Conservation (phyloP, 345 rosid species). For the Moricandia moricandioides region DNA sequence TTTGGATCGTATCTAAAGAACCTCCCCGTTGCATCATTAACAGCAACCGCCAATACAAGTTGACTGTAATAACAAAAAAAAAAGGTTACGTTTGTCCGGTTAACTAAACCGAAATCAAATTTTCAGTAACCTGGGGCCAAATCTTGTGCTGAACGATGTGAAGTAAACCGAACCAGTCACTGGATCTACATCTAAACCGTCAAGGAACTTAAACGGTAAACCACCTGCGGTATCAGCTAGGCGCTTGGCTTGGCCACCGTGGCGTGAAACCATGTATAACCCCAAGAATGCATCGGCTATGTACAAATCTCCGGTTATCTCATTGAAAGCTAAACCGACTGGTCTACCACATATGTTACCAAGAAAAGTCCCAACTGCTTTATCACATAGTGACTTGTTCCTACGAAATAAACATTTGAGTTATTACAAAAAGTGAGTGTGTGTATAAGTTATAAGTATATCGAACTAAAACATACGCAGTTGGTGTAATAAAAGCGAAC, state of each 20-base stretch:
- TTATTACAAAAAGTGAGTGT: background rate
- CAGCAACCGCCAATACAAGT: slow-evolving; percentile 33
- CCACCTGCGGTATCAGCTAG: slow-evolving; percentile 32
- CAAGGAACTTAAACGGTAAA: slow-evolving; percentile 32
- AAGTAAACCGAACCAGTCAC: slow-evolving; percentile 38
- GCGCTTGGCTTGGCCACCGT: slow-evolving; percentile 40
- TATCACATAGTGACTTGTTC: slow-evolving; percentile 29
- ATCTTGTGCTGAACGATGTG: slow-evolving; percentile 40
- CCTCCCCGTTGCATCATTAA: slow-evolving; percentile 29
- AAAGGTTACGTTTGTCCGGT: background rate
- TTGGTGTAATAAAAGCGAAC: slow-evolving; percentile 35
- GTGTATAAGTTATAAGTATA: background rate
- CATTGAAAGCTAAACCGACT: slow-evolving; percentile 39
- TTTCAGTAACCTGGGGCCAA: slow-evolving; percentile 28
- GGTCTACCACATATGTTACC: slow-evolving; percentile 43
- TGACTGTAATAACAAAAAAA: background rate
- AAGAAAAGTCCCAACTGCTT: slow-evolving; percentile 28
- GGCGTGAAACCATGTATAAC: slow-evolving; percentile 31
- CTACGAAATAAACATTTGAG: background rate
- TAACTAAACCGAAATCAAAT: background rate
- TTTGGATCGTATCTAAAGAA: slow-evolving; percentile 34
- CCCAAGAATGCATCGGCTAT: slow-evolving; percentile 50
- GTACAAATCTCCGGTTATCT: slow-evolving; percentile 35
- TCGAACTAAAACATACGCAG: slow-evolving; percentile 21
- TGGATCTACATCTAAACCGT: slow-evolving; percentile 42